Evolutionary conservation across 2,329 filamentous ascomycete species (phyloP), one percentile per base, ranked within the genome.

Genomic region (Drechslerella stenobrocha): DNA sequence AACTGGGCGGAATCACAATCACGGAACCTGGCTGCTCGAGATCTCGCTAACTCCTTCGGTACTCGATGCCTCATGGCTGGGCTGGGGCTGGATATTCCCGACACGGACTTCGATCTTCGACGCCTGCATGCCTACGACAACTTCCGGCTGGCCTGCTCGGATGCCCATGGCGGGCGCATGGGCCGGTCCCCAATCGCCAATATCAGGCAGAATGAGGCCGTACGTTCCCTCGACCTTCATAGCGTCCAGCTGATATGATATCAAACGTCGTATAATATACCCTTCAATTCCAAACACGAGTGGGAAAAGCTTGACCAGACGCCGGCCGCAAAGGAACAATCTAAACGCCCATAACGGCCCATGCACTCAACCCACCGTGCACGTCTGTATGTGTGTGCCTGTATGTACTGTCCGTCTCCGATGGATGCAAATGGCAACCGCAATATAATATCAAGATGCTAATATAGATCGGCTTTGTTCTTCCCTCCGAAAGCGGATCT

Each of bases 81-180:
- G 37, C 13, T 18, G 13, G 37, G 37, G 37, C 37, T 42, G 37
- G 24, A 47, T 32, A 66, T 55, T 52, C 55, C 63, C 53, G 48
- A 59, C 55, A 53, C 47, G 30, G 53, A 20, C 45, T 40, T 35
- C 44, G 63, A 67, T 67, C 55, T 67, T 60, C 55, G 56, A 47
- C 52, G 42, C 44, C 47, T 58, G 52, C 52, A 51, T 58, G 52
- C 52, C 30, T 57, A 35, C 47, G 26, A 23, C 22, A n/a, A 13
- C 22, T 47, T 23, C 7, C 37, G 11, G 28, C 28, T 30, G n/a
- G 6, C 8, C 37, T 18, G 24, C 44, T 52, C 44, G 37, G 28
- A 44, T 37, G 28, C 30, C 51, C 28, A 53, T 13, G 22, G 15
- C 22, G 20, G 44, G 15, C 22, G 37, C 37, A 42, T 42, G 37